Evolutionary conservation across 768 basidiomycete species (phyloP).

Genomic region (Boletales sp.): DNA sequence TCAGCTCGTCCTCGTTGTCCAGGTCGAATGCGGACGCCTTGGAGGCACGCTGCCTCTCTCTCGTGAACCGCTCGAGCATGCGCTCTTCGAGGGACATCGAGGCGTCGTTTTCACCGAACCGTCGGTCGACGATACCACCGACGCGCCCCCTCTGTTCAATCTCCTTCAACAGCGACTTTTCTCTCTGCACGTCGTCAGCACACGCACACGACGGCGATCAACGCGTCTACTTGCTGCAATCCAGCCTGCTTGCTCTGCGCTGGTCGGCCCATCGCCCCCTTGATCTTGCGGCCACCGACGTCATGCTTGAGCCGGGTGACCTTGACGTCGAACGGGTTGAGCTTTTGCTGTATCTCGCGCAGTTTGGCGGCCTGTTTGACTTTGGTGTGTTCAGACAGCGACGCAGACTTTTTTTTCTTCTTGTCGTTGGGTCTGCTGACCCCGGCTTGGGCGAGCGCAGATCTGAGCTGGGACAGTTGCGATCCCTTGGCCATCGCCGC

Average conservation of each 20-base stretch:
- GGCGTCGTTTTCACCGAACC: conserved; percentile 95
- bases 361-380: conserved; percentile 78
- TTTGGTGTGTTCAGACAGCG: conserved; percentile 68
- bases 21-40: conserved; percentile 83
- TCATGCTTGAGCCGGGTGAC: conserved; percentile 92
- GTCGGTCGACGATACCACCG: conserved; percentile 88
- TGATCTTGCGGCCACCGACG: conserved; percentile 84
- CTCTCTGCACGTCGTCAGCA: conserved; percentile 50
- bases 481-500: conserved; percentile 75
- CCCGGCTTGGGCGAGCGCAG: conserved; percentile 76
- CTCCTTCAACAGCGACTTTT: conserved; percentile 86
- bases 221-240: conserved; percentile 70
- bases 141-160: conserved; percentile 75
- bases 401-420: conserved; percentile 57
- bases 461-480: conserved; percentile 87
- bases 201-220: neutral
- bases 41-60: conserved; percentile 76
- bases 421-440: conserved; percentile 52
- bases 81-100: conserved; percentile 93
- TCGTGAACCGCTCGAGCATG: conserved; percentile 94
- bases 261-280: conserved; percentile 79
- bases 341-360: conserved; percentile 74
- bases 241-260: conserved; percentile 89
- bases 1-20: conserved; percentile 88
- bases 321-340: conserved; percentile 94